Percentiles rank a stretch among this genome's conserved stretches.
Conservation (phyloP, 2,329 filamentous ascomycete genomes). For the Fusarium bulbicola region DNA sequence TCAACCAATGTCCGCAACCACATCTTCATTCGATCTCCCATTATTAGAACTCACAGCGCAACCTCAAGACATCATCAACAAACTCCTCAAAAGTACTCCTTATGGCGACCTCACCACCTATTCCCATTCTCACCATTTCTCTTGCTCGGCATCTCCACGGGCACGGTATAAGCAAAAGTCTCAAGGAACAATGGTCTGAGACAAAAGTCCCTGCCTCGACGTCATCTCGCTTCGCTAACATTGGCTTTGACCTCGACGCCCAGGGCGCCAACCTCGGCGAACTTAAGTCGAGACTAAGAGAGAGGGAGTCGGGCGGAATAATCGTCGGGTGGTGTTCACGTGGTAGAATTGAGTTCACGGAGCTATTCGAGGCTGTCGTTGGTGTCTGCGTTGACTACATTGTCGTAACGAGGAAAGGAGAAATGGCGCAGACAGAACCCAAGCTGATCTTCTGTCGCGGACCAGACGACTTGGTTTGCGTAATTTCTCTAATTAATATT, state of each 20-base stretch:
- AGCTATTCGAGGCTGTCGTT: slow-evolving; percentile 4
- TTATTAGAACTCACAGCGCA: too few relatives aligned
- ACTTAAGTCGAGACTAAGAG: rapidly evolving
- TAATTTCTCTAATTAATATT: background rate
- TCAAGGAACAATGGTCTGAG: slow-evolving; percentile 7
- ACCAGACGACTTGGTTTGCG: slow-evolving; percentile 1
- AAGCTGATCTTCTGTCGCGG: slow-evolving; percentile 20
- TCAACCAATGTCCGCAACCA: rapidly evolving
- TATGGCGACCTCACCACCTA: background rate
- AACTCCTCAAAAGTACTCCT: rapidly evolving
- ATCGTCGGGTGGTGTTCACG: slow-evolving; percentile 16
- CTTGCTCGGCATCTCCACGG: slow-evolving; percentile 8
- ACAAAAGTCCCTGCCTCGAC: background rate
- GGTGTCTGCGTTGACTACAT: background rate
- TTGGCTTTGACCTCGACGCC: slow-evolving; percentile 10
- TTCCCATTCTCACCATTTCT: slow-evolving; percentile 2
- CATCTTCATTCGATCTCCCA: rapidly evolving
- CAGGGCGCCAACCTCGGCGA: background rate
- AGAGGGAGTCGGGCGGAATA: background rate
- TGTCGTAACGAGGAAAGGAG: background rate
- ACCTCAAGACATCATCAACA: background rate
- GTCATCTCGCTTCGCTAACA: background rate
- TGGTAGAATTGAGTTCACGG: slow-evolving; percentile 5
- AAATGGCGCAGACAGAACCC: background rate
- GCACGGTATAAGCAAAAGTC: background rate